Percentiles rank a stretch among this genome's conserved stretches.
Evolutionary conservation across 2,329 filamentous ascomycete species (phyloP).

Genomic region (Ascochyta viciae-villosae): DNA sequence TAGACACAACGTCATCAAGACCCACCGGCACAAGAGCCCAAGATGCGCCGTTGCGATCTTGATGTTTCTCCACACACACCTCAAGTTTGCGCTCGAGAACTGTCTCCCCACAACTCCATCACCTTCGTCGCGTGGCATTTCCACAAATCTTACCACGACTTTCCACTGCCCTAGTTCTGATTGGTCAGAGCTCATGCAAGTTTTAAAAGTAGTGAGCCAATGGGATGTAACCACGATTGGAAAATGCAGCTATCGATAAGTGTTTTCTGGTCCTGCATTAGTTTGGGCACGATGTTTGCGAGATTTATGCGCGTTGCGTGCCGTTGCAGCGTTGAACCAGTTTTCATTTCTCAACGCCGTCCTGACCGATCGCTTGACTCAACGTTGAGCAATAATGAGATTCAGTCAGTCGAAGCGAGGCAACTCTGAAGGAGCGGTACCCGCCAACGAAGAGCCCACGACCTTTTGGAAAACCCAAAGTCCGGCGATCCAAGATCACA

Average conservation of each 20-base stretch:
- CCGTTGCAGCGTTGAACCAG: conserved; percentile 10
- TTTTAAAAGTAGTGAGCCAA: background rate
- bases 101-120: conserved; percentile 20
- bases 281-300: conserved; percentile 12
- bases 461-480: too few species aligned
- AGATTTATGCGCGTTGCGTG: background rate
- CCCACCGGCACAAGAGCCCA: conserved; percentile 5
- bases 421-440: too few species aligned
- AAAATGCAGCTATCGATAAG: conserved; percentile 29
- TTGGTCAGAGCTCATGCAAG: background rate
- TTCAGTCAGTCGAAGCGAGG: background rate
- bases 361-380: conserved; percentile 6
- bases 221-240: background rate
- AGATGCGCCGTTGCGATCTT: conserved; percentile 11
- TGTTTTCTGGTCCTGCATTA: conserved; percentile 21
- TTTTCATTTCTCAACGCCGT: conserved; percentile 22
- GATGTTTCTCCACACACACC: conserved; percentile 13
- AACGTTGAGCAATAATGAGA: background rate
- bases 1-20: conserved; percentile 11
- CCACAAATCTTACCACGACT: conserved; percentile 14
- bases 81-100: conserved; percentile 24
- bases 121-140: conserved; percentile 10
- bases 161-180: background rate
- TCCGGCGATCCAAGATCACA: background rate
- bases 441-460: too few species aligned